Evolutionary conservation across 2,329 filamentous ascomycete species (phyloP).

Genomic region (Neocatenulostroma microsporum): DNA sequence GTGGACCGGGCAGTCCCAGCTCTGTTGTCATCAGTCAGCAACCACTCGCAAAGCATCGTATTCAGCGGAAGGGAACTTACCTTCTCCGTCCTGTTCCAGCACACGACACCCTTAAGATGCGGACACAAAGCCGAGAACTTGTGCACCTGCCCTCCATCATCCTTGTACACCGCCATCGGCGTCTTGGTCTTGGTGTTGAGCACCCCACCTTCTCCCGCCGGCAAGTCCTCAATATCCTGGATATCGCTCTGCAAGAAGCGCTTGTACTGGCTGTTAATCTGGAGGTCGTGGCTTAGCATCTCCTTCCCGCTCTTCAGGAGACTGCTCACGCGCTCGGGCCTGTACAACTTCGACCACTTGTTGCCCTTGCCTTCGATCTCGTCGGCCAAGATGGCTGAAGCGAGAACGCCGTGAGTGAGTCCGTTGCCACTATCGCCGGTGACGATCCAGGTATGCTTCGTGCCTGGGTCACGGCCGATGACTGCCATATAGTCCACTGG

Average conservation of each 20-base stretch:
- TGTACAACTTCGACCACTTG: constrained; percentile 45
- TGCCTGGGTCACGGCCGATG: constrained; percentile 49
- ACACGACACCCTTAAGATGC: constrained; percentile 49
- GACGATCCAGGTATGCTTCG: constrained; percentile 45
- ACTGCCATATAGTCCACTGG: constrained; percentile 49
- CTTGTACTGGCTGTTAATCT: constrained; percentile 52
- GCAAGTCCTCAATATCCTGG: constrained; percentile 49
- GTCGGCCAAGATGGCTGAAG: constrained; percentile 46
- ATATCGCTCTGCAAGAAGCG: constrained; percentile 48
- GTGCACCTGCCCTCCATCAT: constrained; percentile 44
- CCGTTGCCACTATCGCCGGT: constrained; percentile 54
- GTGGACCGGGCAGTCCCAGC: constrained; percentile 48
- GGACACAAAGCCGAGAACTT: constrained; percentile 50
- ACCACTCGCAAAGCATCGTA: too few relatives aligned
- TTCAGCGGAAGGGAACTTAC: too few relatives aligned
- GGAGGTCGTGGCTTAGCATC: constrained; percentile 46
- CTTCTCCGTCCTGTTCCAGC: constrained; percentile 50
- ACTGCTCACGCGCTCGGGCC: constrained; percentile 41
- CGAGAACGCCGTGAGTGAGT: constrained; percentile 49
- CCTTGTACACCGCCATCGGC: constrained; percentile 50
- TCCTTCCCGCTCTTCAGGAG: constrained; percentile 39
- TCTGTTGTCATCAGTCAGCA: too few relatives aligned
- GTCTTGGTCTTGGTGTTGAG: constrained; percentile 42
- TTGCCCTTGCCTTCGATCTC: constrained; percentile 46
- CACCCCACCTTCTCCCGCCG: constrained; percentile 44